A percentile compares a stretch with the other conserved stretches of the same genome.
Conservation (phyloP, 495 filamentous ascomycete species). For the Trichocladium uniseriatum region DNA sequence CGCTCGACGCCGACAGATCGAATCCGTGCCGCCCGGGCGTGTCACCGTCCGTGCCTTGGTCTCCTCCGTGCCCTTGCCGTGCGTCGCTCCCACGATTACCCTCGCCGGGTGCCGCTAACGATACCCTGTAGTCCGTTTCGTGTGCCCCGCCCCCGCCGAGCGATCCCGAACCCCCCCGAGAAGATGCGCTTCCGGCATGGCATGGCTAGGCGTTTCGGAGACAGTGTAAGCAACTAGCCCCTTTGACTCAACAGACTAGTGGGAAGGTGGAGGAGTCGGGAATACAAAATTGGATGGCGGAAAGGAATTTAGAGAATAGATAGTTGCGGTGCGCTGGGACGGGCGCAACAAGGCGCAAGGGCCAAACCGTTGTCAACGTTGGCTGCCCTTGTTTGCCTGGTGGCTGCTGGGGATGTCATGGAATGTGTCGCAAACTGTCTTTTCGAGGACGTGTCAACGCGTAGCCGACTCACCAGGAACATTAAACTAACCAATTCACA, state of each 20-base stretch:
- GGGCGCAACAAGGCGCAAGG: not conserved
- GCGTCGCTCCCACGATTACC: too few species aligned
- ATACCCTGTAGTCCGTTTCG: too few species aligned
- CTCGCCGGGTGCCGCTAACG: too few species aligned
- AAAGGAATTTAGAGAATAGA: not conserved
- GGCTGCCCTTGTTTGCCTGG: not conserved
- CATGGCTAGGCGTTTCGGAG: constrained; percentile 29
- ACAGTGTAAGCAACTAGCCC: constrained; percentile 20
- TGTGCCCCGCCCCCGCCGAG: not conserved
- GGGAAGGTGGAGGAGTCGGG: too few species aligned
- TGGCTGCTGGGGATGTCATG: not conserved
- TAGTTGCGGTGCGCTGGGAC: not conserved
- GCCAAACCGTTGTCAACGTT: not conserved
- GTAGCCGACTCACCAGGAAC: not conserved
- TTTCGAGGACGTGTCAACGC: not conserved
- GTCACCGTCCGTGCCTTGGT: too few species aligned
- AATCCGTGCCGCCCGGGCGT: too few species aligned
- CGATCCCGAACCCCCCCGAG: not conserved
- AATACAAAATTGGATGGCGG: too few species aligned
- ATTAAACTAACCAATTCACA: constrained; percentile 2
- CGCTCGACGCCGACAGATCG: too few species aligned
- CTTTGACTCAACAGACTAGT: not conserved
- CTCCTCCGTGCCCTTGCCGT: too few species aligned
- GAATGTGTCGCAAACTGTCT: not conserved
- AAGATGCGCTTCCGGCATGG: constrained; percentile 29